These are phyloP conservation scores for Cyclotella baltica DNA, from an alignment of 108 stramenopile genomes.

Conservation along the genomic window DNA sequence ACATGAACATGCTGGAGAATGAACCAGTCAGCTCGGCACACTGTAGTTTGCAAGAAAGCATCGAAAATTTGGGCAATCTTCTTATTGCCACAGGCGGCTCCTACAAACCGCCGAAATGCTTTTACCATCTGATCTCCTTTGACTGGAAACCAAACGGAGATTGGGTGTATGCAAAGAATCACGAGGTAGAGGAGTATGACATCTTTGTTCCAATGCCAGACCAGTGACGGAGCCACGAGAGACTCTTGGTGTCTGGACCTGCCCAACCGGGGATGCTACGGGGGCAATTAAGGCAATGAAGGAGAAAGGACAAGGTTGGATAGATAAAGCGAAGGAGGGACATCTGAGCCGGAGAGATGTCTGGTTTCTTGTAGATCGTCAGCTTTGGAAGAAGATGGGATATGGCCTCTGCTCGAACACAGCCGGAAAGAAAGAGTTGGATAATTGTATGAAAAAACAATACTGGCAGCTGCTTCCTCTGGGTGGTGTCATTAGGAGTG, in stretches of 20 bases:
- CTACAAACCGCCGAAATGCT: slow-evolving; percentile 12
- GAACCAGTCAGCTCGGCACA: background rate
- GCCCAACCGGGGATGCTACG: background rate
- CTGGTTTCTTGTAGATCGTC: slow-evolving; percentile 4
- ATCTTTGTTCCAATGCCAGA: slow-evolving; percentile 19
- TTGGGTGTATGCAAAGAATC: slow-evolving; percentile 1
- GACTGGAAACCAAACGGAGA: background rate
- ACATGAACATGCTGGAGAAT: background rate
- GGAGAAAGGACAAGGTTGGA: slow-evolving; percentile 22
- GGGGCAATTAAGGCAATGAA: slow-evolving; percentile 2
- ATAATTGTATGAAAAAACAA: slow-evolving; percentile 5
- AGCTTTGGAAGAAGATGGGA: slow-evolving; percentile 22
- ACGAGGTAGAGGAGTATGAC: background rate
- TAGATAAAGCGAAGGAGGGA: slow-evolving; percentile 8
- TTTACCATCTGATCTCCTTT: slow-evolving; percentile 7
- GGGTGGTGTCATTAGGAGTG: slow-evolving; percentile 9
- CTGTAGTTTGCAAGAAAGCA: background rate
- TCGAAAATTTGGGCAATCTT: slow-evolving; percentile 5
- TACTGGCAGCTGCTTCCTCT: slow-evolving; percentile 14
- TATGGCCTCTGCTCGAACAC: slow-evolving; percentile 22
- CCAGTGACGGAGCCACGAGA: background rate
- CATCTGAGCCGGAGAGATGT: slow-evolving; percentile 1
- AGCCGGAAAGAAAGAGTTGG: background rate
- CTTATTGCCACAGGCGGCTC: slow-evolving; percentile 17
- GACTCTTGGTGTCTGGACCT: slow-evolving; percentile 22